Base-by-base conservation (phyloP, 2,329 filamentous ascomycete genomes). In the Fusarium acutatum region DNA sequence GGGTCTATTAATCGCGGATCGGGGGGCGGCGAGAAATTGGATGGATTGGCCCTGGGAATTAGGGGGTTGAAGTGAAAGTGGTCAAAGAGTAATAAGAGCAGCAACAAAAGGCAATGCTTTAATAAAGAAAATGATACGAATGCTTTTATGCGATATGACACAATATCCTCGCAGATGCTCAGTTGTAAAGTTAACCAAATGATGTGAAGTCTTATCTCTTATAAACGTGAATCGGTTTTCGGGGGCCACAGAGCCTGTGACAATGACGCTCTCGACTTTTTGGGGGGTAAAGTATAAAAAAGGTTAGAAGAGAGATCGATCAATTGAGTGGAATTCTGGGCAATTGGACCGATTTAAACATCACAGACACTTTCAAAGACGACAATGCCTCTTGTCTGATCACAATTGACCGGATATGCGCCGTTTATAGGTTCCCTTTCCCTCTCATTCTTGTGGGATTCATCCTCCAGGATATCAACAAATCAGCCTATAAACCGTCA, bases 1-100 rank as follows among this genome's bases (percentile, higher is more conserved):
- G 72, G 34, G 59, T 61, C 49, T 74, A 64, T 68, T 62, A 68
- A 58, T 68, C 70, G 71, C 49, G 60, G 62, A 73, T 73, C 62
- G 69, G 69, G 58, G 58, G 58, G 54, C 67, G 71, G 71, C 72
- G 72, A 75, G 72, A 75, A 72, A 74, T 75, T 75, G 47, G 67
- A 69, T 74, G 67, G 62, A 22, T 43, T 61, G 59, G 37, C 13
- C 49, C 37, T 67, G 63, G 60, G 69, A 49, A 69, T 62, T 72
- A 63, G 53, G 69, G 64, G 58, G 46, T 20, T 46, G 30, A 43
- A 41, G 22, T 41, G 40, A 14, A 65, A 41, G 43, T 40, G 47
- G 60, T 35, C 41, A 63, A 60, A 41, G 50, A 60, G 46, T 28
- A 65, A 60, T 35, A 65, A 59, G 52, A 50, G 47, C n/a, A 32